Conservation (phyloP, 768 basidiomycete species). For the Rhodosporidiobolus sp. region DNA sequence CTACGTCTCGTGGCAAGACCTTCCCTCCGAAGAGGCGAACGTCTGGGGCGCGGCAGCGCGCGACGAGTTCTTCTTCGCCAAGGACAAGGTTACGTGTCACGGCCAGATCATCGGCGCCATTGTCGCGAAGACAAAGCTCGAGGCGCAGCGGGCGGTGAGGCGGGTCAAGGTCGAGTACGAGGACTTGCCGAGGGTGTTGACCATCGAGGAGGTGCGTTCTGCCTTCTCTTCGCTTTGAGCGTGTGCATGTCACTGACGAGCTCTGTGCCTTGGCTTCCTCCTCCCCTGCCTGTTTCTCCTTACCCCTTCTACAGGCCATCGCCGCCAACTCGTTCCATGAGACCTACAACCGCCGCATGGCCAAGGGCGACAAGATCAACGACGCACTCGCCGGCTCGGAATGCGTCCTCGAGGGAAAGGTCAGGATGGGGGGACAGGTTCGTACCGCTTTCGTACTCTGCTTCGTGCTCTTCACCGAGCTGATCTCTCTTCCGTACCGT, state of each 20-base stretch:
- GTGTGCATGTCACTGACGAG: too few relatives aligned
- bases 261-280: too few relatives aligned
- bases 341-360: constrained; percentile 32
- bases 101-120: constrained; percentile 43
- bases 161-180: constrained; percentile 43
- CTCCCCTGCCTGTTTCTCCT: not conserved
- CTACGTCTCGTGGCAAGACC: constrained; percentile 38
- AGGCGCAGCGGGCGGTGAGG: constrained; percentile 41
- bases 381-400: constrained; percentile 38
- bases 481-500: not conserved
- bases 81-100: constrained; percentile 38
- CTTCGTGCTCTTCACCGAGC: not conserved
- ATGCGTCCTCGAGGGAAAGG: constrained; percentile 32
- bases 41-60: constrained; percentile 34
- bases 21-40: constrained; percentile 40
- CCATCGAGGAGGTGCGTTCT: constrained; percentile 43
- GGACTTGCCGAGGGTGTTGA: constrained; percentile 41
- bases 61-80: constrained; percentile 41
- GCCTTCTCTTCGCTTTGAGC: constrained; percentile 8
- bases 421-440: constrained; percentile 31
- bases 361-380: constrained; percentile 32
- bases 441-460: not conserved
- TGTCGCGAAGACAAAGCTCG: constrained; percentile 41
- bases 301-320: constrained; percentile 9
- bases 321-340: constrained; percentile 34